phyloP scores from a whole-genome alignment of 306 rosid genomes.

The Gillenia trifoliata region DNA sequence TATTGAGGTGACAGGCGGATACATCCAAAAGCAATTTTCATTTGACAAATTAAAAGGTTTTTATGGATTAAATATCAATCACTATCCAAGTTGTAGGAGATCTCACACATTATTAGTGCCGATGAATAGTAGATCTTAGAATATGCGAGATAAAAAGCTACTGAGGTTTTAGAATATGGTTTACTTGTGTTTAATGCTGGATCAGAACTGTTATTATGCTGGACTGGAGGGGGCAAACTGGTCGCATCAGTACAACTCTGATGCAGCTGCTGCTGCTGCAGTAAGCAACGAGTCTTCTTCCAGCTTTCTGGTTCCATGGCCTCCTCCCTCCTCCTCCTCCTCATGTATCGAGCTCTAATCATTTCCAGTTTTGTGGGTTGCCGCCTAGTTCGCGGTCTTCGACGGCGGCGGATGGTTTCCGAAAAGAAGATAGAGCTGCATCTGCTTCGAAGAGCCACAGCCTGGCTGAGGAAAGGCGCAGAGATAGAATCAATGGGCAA shows the following conservation, averaged over 20 bases:
- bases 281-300: constrained; percentile 37
- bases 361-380: constrained; percentile 41
- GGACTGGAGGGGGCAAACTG: constrained; percentile 30
- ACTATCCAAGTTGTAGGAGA: constrained; percentile 46
- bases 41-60: constrained; percentile 52
- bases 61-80: constrained; percentile 50
- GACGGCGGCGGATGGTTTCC: constrained; percentile 22
- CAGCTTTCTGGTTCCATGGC: constrained; percentile 33
- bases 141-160: constrained; percentile 40
- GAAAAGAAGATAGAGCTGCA: constrained; percentile 54
- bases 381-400: constrained; percentile 36
- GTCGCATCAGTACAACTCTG: constrained; percentile 20
- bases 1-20: constrained; percentile 49
- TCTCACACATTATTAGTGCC: constrained; percentile 44
- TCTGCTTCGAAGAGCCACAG: constrained; percentile 89
- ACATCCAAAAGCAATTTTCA: constrained; percentile 52
- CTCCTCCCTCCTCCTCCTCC: background rate
- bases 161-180: constrained; percentile 18
- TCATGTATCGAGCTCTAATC: constrained; percentile 35
- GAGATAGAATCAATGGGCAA: constrained; percentile 92
- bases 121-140: constrained; percentile 36
- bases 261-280: background rate
- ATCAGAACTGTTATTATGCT: constrained; percentile 37
- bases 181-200: constrained; percentile 43
- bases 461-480: constrained; percentile 88